Base-by-base conservation (phyloP, 2,329 filamentous ascomycete genomes). In the Dryadomyces quercivorus region DNA sequence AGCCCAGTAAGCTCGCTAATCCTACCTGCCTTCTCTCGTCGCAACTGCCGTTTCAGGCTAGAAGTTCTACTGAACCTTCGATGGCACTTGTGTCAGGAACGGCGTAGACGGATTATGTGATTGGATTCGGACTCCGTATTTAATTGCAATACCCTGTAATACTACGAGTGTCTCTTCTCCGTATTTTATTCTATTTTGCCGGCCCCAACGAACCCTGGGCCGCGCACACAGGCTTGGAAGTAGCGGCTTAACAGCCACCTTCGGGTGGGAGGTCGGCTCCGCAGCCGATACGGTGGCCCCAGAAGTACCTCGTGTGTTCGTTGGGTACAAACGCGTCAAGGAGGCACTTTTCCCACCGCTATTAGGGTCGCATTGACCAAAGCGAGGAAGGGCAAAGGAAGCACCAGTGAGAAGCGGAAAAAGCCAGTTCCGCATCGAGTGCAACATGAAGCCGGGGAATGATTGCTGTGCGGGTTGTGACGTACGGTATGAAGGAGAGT, bases 41-140 rank as follows among this genome's bases (percentile, higher is more conserved):
- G n/a, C 53, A 51, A 54, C 31, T 50, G 40, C 53, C 48, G 46
- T 54, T 54, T 50, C 47, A 50, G 53, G 53, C 47, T 54, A 51
- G 53, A 36, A 34, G 15, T 13, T 12, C 36, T 40, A 8, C 36
- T 40, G 10, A 40, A 40, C 10, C 36, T 40, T 40, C 36, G 10
- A 8, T 40, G 36, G 10, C 10, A 40, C 36, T 16, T 40, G 36
- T 16, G 26, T 8, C 26, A 31, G 26, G 8, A 8, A 31, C 26
- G 26, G 26, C 4, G 26, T 31, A 4, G 26, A 31, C 8, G 26
- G 26, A 31, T 31, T 31, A 31, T 31, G 26, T 31, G 26, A 31
- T 31, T 31, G 4, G 26, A 31, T 8, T 31, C 26, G 26, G 4
- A 31, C 8, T 31, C n/a, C n/a, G n/a, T 31, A 31, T 31, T 31